A percentile compares a stretch with the other conserved stretches of the same genome.
These are phyloP conservation scores for Colletotrichum horii DNA, from an alignment of 2,329 filamentous ascomycete genomes.

Conservation along the genomic window DNA sequence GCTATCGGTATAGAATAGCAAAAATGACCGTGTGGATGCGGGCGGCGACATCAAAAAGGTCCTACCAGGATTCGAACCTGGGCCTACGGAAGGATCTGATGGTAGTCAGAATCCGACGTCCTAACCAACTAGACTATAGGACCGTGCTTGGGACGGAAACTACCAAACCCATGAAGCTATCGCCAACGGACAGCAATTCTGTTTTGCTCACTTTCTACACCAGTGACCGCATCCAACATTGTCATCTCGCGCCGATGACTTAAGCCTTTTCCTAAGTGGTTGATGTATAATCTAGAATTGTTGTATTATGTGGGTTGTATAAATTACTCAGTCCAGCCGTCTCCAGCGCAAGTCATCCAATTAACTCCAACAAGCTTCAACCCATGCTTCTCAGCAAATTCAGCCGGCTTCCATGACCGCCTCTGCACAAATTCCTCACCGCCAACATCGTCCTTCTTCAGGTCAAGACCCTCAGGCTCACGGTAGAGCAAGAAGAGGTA, in stretches of 20 bases:
- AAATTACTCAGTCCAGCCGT: constrained; percentile 41
- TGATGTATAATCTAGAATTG: background rate
- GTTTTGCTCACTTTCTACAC: background rate
- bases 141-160: rapidly evolving
- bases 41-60: background rate
- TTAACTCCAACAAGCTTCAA: constrained; percentile 45
- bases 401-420: constrained; percentile 44
- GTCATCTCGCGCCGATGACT: background rate
- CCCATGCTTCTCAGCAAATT: constrained; percentile 42
- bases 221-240: background rate
- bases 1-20: rapidly evolving
- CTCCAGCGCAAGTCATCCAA: constrained; percentile 52
- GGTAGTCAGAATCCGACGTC: constrained; percentile 15
- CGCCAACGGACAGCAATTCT: rapidly evolving
- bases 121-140: constrained; percentile 20
- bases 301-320: background rate
- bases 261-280: background rate
- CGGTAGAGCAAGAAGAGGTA: constrained; percentile 51
- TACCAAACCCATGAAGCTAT: background rate
- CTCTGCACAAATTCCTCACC: constrained; percentile 52
- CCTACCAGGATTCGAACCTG: constrained; percentile 18
- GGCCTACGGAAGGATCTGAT: constrained; percentile 11
- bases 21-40: rapidly evolving
- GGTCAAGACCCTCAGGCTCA: constrained; percentile 38
- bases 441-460: constrained; percentile 47